Evolutionary conservation across 768 basidiomycete species (phyloP), one percentile per base, ranked within the genome.

Genomic region (Suillus placidus): DNA sequence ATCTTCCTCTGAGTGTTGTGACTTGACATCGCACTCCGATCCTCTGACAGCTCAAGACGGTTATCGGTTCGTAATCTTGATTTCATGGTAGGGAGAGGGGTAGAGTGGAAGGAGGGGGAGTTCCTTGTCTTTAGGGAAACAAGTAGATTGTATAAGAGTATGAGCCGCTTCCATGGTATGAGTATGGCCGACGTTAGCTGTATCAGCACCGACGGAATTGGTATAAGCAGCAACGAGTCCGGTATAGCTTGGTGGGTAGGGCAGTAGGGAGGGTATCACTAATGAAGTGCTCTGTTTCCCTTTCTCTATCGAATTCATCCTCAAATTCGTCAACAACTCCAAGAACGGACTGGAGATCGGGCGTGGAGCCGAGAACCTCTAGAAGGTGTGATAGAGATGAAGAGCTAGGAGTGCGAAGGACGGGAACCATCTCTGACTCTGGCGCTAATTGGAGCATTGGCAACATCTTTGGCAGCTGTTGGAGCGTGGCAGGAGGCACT

Each of bases 331-430:
- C 58, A 42, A 60, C 58, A 6, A 43, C 58, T 12, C 18, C 58
- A 32, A 60, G 30, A 20, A 60, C 58, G 23, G 67, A 61, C 37
- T 54, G 34, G 13, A 16, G 70, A 57, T 73, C 72, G 3, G 71
- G 67, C 61, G 73, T 72, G 0, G 75, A 72, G 63, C 75, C 76
- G 9, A 77, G 67, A 6, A 73, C 73, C 42, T 72, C 76, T 3
- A 78, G 71, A 20, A 78, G 65, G 60, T 66, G 72, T 43, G 77
- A 70, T 42, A 78, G 69, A 32, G 77, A 77, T 9, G 74, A 75
- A 30, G 77, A 70, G 26, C 75, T 78, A 56, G 66, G 77, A 66
- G 72, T 71, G 6, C 71, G 75, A 51, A 77, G 70, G 35, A 74
- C 65, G 23, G 74, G 74, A 69, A 77, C 77, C 20, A 61, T 55